These are phyloP conservation scores for Apiotrichum siamense DNA, from an alignment of 1,284 basidiomycete genomes.

Conservation along the genomic window DNA sequence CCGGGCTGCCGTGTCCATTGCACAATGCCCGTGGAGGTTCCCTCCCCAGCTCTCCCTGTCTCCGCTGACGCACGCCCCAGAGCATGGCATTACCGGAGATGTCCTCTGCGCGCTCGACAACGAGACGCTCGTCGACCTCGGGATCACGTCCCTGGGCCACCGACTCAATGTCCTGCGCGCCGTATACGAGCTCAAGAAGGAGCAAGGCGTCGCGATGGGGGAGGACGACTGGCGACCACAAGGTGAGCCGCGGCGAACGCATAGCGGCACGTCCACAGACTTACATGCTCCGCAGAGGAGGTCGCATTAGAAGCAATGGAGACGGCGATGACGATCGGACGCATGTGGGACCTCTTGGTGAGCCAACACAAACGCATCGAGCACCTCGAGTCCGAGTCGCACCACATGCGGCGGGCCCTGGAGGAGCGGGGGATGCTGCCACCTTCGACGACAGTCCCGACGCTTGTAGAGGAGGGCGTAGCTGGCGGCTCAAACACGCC, in stretches of 20 bases:
- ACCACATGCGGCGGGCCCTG: slow-evolving; percentile 22
- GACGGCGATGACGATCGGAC: slow-evolving; percentile 54
- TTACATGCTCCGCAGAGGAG: slow-evolving; percentile 25
- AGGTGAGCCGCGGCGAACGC: slow-evolving; percentile 55
- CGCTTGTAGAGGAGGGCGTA: slow-evolving; percentile 10
- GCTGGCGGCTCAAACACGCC: slow-evolving; percentile 2
- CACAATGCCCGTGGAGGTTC: neutral
- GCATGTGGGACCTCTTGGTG: slow-evolving; percentile 61
- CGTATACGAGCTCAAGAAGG: slow-evolving; percentile 80
- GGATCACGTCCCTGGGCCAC: slow-evolving; percentile 78
- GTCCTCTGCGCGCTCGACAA: slow-evolving; percentile 74
- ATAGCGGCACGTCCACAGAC: too few species aligned
- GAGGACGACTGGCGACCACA: slow-evolving; percentile 83
- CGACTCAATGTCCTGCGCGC: slow-evolving; percentile 80
- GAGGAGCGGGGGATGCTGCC: slow-evolving; percentile 24
- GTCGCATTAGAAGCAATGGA: slow-evolving; percentile 19
- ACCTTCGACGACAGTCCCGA: slow-evolving; percentile 22
- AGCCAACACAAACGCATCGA: slow-evolving; percentile 56
- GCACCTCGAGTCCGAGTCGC: slow-evolving; percentile 32
- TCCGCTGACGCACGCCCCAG: slow-evolving; percentile 48
- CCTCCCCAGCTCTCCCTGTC: neutral
- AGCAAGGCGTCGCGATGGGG: slow-evolving; percentile 73
- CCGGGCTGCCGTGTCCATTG: too few species aligned
- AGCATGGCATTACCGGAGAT: slow-evolving; percentile 84
- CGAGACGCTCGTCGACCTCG: slow-evolving; percentile 74